These are phyloP conservation scores for Candida verbasci DNA, from an alignment of 805 yeast species.

Conservation along the genomic window DNA sequence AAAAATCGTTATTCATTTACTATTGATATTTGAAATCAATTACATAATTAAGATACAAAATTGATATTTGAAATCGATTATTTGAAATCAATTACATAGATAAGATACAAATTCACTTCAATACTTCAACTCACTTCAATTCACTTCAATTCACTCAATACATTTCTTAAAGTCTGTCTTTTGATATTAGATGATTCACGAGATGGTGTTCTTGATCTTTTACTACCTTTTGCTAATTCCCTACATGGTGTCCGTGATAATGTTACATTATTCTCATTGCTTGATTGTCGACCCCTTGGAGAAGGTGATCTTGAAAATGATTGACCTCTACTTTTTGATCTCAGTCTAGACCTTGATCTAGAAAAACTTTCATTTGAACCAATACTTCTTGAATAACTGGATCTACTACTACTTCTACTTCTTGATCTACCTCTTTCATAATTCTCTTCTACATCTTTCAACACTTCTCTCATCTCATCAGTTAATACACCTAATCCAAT, in stretches of 20 bases:
- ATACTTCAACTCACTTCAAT: too few species aligned
- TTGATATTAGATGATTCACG: constrained; percentile 1
- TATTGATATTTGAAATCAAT: too few species aligned
- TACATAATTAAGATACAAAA: too few species aligned
- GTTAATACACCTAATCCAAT: constrained; percentile 84
- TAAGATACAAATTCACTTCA: too few species aligned
- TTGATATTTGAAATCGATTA: too few species aligned
- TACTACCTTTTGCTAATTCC: background rate
- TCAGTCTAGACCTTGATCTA: constrained; percentile 14
- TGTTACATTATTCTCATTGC: too few species aligned
- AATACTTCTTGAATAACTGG: constrained; percentile 12
- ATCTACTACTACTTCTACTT: constrained; percentile 11
- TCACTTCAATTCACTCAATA: constrained; percentile 1
- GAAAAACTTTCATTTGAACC: constrained; percentile 12
- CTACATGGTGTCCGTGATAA: constrained; percentile 8
- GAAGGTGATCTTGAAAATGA: constrained; percentile 9
- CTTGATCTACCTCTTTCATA: constrained; percentile 13
- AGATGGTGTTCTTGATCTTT: constrained; percentile 4
- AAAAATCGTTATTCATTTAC: too few species aligned
- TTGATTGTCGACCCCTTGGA: constrained; percentile 12
- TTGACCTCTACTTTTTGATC: constrained; percentile 12
- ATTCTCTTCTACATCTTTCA: constrained; percentile 19
- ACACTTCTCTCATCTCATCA: constrained; percentile 66
- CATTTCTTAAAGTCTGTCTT: background rate
- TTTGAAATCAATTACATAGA: too few species aligned